A percentile compares a stretch with the other conserved stretches of the same genome.
Evolutionary conservation across 23 red algal genomes (phyloP).

Genomic region (Pyropia haitanensis): DNA sequence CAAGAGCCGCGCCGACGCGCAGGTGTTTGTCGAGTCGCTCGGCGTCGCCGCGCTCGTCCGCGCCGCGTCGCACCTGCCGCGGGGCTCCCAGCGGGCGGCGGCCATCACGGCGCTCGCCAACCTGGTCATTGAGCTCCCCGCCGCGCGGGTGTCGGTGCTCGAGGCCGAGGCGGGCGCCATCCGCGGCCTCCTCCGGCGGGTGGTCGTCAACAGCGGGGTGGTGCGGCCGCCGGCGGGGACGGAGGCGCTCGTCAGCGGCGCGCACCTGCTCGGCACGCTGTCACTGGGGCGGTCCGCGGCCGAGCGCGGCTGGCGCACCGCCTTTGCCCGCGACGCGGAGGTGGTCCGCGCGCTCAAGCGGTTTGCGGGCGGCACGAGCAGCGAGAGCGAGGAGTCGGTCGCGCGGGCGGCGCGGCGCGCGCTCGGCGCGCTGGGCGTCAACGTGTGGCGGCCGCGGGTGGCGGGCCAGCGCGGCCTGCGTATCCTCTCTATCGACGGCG

Average conservation of each 20-base stretch:
- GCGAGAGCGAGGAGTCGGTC: constrained; percentile 59
- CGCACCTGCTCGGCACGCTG: constrained; percentile 61
- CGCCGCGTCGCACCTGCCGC: constrained; percentile 19
- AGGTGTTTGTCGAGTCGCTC: constrained; percentile 30
- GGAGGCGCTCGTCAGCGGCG: constrained; percentile 50
- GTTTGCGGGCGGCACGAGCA: constrained; percentile 57
- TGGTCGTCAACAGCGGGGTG: constrained; percentile 14
- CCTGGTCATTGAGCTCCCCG: constrained; percentile 33
- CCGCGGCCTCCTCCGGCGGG: constrained; percentile 5
- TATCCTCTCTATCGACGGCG: constrained; percentile 87
- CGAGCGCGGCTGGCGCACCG: constrained; percentile 20
- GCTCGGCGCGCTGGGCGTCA: constrained; percentile 78
- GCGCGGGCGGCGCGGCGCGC: constrained; percentile 62
- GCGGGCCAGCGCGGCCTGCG: constrained; percentile 83
- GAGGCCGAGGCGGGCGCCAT: constrained; percentile 18
- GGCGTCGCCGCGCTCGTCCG: constrained; percentile 30
- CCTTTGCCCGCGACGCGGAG: constrained; percentile 25
- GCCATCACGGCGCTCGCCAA: constrained; percentile 60
- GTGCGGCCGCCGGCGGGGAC: constrained; percentile 16
- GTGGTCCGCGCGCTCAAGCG: constrained; percentile 52
- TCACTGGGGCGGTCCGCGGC: constrained; percentile 14
- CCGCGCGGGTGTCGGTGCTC: constrained; percentile 18
- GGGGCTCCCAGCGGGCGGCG: constrained; percentile 9
- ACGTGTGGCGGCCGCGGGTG: constrained; percentile 79
- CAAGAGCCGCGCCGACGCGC: constrained; percentile 26